phyloP scores from a whole-genome alignment of 352 stramenopile genomes.

The Globisporangium echinulatum region DNA sequence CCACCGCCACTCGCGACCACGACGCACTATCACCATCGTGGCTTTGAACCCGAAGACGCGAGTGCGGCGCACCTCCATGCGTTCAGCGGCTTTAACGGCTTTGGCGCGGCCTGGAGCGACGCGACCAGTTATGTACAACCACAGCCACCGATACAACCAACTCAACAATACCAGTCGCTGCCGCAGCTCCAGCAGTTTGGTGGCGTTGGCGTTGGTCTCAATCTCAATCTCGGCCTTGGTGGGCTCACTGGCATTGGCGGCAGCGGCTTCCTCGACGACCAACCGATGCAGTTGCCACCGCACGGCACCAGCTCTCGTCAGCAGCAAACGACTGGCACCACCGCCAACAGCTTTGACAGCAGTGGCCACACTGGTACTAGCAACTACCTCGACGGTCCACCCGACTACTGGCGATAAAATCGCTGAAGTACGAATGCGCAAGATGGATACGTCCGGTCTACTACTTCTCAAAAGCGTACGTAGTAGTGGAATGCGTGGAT shows the following conservation, averaged over 20 bases:
- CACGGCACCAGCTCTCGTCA: background rate
- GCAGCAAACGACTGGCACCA: background rate
- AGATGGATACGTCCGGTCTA: no score
- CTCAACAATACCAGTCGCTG: constrained; percentile 3
- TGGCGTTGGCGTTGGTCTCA: constrained; percentile 14
- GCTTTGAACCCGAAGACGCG: constrained; percentile 64
- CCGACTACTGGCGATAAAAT: constrained; percentile 51
- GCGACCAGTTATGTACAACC: constrained; percentile 8
- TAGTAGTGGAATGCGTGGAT: constrained; percentile 79
- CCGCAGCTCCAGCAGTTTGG: constrained; percentile 25
- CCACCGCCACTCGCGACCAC: no score
- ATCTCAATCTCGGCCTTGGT: constrained; percentile 11
- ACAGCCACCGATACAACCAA: constrained; percentile 8
- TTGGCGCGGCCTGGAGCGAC: constrained; percentile 19
- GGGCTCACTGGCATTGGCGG: no score
- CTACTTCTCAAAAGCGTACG: constrained; percentile 39
- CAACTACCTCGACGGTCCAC: constrained; percentile 35
- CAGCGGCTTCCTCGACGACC: background rate
- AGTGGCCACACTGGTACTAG: constrained; percentile 7
- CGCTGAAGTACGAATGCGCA: background rate
- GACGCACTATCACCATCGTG: constrained; percentile 33
- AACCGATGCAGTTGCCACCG: background rate
- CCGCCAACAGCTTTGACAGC: background rate
- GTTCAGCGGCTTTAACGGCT: constrained; percentile 19
- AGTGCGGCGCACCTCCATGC: constrained; percentile 14